Percentiles rank a stretch among this genome's conserved stretches.
Conservation (phyloP, 768 basidiomycete species). For the Naematelia encephala region DNA sequence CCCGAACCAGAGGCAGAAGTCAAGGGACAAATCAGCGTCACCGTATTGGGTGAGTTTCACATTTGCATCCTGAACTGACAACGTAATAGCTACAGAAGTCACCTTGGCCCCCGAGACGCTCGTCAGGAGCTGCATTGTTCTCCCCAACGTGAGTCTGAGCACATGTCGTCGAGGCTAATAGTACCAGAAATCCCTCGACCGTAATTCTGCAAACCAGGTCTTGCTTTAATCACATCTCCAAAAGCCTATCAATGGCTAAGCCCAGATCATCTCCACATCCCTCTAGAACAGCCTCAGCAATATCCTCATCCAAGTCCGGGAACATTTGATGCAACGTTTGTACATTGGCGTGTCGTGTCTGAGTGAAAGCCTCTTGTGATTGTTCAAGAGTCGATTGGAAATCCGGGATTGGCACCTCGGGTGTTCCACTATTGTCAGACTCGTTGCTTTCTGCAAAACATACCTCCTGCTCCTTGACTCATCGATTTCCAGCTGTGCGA, state of each 20-base stretch:
- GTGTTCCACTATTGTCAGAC: neutral
- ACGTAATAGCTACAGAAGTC: slow-evolving; percentile 51
- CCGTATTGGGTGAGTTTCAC: slow-evolving; percentile 51
- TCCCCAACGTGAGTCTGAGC: slow-evolving; percentile 48
- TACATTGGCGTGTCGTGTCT: slow-evolving; percentile 57
- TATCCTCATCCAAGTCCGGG: slow-evolving; percentile 73
- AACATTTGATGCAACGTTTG: slow-evolving; percentile 86
- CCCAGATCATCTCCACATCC: slow-evolving; percentile 85
- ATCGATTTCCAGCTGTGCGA: slow-evolving; percentile 15
- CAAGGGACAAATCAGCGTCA: slow-evolving; percentile 52
- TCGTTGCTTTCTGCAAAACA: neutral
- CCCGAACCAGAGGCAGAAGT: slow-evolving; percentile 44
- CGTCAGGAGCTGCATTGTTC: slow-evolving; percentile 54
- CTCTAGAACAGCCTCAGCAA: slow-evolving; percentile 84
- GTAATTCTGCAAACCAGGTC: slow-evolving; percentile 52
- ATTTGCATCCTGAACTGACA: neutral
- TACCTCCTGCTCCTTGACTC: no score
- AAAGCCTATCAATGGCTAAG: slow-evolving; percentile 68
- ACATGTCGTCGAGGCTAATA: neutral
- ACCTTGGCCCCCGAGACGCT: slow-evolving; percentile 52
- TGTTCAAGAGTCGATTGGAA: slow-evolving; percentile 55
- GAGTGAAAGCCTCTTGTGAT: slow-evolving; percentile 69
- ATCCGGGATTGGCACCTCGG: slow-evolving; percentile 25
- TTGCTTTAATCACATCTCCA: slow-evolving; percentile 49
- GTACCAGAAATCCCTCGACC: slow-evolving; percentile 50